These are phyloP conservation scores for Quercus alba DNA, from an alignment of 306 rosid genomes.

Conservation along the genomic window DNA sequence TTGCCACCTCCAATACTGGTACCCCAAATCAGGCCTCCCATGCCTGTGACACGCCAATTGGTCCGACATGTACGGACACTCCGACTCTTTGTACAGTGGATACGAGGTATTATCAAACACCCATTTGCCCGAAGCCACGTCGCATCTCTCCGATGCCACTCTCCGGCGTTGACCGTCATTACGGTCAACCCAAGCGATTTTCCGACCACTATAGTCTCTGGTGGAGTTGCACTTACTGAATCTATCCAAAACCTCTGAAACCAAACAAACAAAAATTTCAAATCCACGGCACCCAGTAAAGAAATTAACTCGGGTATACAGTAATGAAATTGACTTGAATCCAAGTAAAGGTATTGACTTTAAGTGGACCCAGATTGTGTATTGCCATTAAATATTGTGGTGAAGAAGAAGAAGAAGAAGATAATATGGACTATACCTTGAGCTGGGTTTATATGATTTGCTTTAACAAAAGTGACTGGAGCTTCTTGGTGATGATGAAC, in stretches of 20 bases:
- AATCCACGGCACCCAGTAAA: constrained; percentile 20
- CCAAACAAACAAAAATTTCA: constrained; percentile 18
- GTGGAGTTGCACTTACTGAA: constrained; percentile 87
- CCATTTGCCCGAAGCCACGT: constrained; percentile 87
- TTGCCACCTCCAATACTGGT: constrained; percentile 94
- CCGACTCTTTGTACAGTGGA: constrained; percentile 69
- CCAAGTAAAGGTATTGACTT: neutral
- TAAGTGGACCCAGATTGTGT: neutral
- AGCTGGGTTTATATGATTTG: constrained; percentile 50
- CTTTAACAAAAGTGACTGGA: constrained; percentile 58
- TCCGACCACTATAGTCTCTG: constrained; percentile 64
- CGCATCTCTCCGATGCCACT: constrained; percentile 54
- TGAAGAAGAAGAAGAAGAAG: no score
- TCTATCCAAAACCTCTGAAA: constrained; percentile 77
- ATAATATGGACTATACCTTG: constrained; percentile 36
- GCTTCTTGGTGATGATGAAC: constrained; percentile 42
- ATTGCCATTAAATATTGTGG: neutral
- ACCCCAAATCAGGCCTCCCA: constrained; percentile 81
- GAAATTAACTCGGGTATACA: neutral
- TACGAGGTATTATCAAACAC: constrained; percentile 71
- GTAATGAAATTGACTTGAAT: neutral
- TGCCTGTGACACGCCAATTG: constrained; percentile 96
- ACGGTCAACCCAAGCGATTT: constrained; percentile 44
- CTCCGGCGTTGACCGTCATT: constrained; percentile 29
- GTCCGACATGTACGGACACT: constrained; percentile 96